Evolutionary conservation across 495 filamentous ascomycete species (phyloP).

Genomic region (Thozetella sp.): DNA sequence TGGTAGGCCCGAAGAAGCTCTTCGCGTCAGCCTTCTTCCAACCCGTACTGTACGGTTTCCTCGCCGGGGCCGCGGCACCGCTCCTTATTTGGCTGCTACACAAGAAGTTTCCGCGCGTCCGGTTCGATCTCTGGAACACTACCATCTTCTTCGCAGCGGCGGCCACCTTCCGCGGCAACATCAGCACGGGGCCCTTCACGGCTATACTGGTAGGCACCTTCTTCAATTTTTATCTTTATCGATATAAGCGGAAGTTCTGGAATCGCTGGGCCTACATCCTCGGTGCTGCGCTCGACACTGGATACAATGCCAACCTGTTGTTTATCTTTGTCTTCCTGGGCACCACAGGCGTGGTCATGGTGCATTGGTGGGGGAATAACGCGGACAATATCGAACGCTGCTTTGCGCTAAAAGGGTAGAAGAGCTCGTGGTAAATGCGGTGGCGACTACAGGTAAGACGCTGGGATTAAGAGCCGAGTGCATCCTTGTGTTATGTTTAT

Average conservation of each 20-base stretch:
- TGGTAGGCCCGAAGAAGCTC: slow-evolving; percentile 53
- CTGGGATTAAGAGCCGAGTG: no score
- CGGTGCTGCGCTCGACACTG: slow-evolving; percentile 58
- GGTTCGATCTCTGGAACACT: slow-evolving; percentile 59
- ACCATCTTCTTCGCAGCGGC: slow-evolving; percentile 54
- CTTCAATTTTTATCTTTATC: slow-evolving; percentile 55
- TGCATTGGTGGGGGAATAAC: not conserved
- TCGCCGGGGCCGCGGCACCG: slow-evolving; percentile 52
- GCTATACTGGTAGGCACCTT: slow-evolving; percentile 57
- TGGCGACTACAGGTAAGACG: no score
- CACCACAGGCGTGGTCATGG: not conserved
- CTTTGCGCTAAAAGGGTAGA: not conserved
- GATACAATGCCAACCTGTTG: slow-evolving; percentile 42
- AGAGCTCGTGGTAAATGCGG: no score
- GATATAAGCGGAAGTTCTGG: slow-evolving; percentile 55
- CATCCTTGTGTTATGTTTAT: no score
- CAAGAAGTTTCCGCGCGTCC: slow-evolving; percentile 44
- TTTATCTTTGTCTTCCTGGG: not conserved
- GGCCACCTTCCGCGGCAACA: slow-evolving; percentile 45
- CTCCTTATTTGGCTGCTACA: slow-evolving; percentile 49
- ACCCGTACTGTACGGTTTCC: slow-evolving; percentile 55
- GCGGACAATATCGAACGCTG: not conserved
- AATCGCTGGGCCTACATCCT: slow-evolving; percentile 57
- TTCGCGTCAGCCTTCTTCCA: slow-evolving; percentile 50
- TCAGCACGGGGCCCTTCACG: slow-evolving; percentile 55